Conservation (phyloP, 2,329 filamentous ascomycete genomes). For the Ophiostoma australiae region DNA sequence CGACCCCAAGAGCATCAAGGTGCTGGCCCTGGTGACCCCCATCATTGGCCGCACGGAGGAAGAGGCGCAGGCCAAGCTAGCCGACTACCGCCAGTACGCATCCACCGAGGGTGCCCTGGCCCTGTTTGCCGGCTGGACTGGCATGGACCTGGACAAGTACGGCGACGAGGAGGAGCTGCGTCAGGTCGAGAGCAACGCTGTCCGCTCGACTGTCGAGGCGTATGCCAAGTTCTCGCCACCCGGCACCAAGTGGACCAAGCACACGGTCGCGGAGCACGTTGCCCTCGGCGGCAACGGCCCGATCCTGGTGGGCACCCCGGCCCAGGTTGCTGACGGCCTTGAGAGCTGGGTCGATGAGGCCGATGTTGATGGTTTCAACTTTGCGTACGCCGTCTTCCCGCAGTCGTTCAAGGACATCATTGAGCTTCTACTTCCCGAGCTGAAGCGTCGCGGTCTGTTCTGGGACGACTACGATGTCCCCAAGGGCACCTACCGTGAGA, state of each 20-base stretch:
- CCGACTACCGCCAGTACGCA: conserved; percentile 57
- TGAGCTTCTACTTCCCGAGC: conserved; percentile 58
- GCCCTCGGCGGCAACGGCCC: conserved; percentile 29
- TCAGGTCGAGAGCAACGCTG: conserved; percentile 39
- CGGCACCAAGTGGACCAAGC: conserved; percentile 63
- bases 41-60: conserved; percentile 29
- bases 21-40: conserved; percentile 28
- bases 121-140: conserved; percentile 71
- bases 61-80: conserved; percentile 38
- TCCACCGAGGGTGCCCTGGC: conserved; percentile 60
- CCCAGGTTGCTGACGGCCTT: conserved; percentile 62
- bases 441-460: conserved; percentile 53
- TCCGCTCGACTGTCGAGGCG: conserved; percentile 32
- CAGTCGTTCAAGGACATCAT: conserved; percentile 61
- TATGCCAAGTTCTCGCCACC: conserved; percentile 22
- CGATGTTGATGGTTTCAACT: conserved; percentile 70
- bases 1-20: conserved; percentile 27
- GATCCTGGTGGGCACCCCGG: conserved; percentile 56
- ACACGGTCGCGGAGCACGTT: conserved; percentile 56
- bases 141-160: conserved; percentile 43
- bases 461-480: conserved; percentile 48
- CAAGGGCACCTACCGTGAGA: conserved; percentile 42
- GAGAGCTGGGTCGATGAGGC: conserved; percentile 64
- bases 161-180: conserved; percentile 39
- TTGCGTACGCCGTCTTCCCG: conserved; percentile 47